Percentiles rank a stretch among this genome's conserved stretches.
phyloP scores from a whole-genome alignment of 75 land plant species.

The Larix kaempferi region DNA sequence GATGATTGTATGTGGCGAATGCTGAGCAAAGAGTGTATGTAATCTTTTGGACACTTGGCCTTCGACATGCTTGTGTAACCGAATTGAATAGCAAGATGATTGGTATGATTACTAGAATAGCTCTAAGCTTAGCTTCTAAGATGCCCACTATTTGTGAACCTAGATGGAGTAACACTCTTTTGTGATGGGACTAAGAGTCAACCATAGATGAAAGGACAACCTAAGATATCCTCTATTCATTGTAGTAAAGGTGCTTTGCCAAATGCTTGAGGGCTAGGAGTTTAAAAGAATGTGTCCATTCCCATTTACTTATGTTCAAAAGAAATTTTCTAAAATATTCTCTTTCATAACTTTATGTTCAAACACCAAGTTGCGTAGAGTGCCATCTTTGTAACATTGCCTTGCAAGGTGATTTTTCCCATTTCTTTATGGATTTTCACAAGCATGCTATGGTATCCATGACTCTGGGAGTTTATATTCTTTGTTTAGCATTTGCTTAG shows the following conservation, averaged over 20 bases:
- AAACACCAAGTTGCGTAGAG: no score
- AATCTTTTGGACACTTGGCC: conserved; percentile 41
- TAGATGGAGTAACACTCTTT: conserved; percentile 6
- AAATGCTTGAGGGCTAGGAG: no score
- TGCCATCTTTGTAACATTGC: no score
- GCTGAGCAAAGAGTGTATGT: conserved; percentile 42
- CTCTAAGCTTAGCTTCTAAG: conserved; percentile 24
- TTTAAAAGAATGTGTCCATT: no score
- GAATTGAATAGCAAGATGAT: conserved; percentile 38
- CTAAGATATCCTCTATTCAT: conserved; percentile 21
- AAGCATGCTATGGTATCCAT: no score
- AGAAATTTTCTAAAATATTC: no score
- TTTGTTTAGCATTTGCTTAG: no score
- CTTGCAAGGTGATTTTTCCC: no score
- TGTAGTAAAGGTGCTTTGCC: background rate
- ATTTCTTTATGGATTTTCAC: no score
- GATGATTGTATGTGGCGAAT: conserved; percentile 23
- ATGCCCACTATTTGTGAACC: background rate
- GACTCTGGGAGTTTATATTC: no score
- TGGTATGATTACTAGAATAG: conserved; percentile 43
- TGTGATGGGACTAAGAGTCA: conserved; percentile 9
- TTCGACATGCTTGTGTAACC: conserved; percentile 41
- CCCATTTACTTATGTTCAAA: no score
- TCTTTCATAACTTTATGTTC: no score
- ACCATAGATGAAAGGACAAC: conserved; percentile 14